phyloP scores from a whole-genome alignment of 805 yeast species.

The Yamadazyma laniorum region DNA sequence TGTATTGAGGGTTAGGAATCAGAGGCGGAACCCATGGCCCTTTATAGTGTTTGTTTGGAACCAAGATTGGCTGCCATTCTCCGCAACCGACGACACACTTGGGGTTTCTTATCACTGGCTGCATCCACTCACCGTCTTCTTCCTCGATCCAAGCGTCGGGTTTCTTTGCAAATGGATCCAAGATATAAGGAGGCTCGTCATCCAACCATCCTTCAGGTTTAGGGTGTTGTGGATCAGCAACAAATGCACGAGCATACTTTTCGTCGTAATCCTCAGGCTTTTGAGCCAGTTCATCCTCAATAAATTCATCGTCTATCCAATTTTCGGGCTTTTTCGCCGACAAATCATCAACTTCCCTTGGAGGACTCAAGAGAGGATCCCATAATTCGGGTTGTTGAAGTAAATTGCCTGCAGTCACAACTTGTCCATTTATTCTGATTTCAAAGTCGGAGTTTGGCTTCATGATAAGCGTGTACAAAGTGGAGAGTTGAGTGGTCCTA shows the following conservation, averaged over 20 bases:
- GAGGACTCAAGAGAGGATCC: slow-evolving; percentile 66
- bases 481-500: slow-evolving; percentile 52
- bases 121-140: slow-evolving; percentile 83
- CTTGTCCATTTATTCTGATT: slow-evolving; percentile 78
- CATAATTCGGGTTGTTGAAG: slow-evolving; percentile 50
- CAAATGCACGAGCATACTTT: slow-evolving; percentile 51
- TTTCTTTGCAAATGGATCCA: slow-evolving; percentile 63
- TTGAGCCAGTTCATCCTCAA: slow-evolving; percentile 58
- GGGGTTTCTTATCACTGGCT: slow-evolving; percentile 72
- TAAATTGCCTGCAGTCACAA: slow-evolving; percentile 67
- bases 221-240: slow-evolving; percentile 62
- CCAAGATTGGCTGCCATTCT: slow-evolving; percentile 65
- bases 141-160: slow-evolving; percentile 89
- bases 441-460: slow-evolving; percentile 67
- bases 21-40: slow-evolving; percentile 78
- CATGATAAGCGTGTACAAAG: slow-evolving; percentile 75
- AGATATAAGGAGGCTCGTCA: slow-evolving; percentile 51
- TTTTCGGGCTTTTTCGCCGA: slow-evolving; percentile 66
- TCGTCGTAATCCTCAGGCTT: slow-evolving; percentile 91
- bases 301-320: slow-evolving; percentile 72
- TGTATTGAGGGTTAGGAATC: slow-evolving; percentile 70
- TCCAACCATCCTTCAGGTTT: slow-evolving; percentile 86
- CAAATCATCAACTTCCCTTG: slow-evolving; percentile 56
- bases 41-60: slow-evolving; percentile 66
- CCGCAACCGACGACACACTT: slow-evolving; percentile 81